These are phyloP conservation scores for Pseudognaphalium luteoalbum DNA, from an alignment of 129 eudicot species.

Conservation along the genomic window DNA sequence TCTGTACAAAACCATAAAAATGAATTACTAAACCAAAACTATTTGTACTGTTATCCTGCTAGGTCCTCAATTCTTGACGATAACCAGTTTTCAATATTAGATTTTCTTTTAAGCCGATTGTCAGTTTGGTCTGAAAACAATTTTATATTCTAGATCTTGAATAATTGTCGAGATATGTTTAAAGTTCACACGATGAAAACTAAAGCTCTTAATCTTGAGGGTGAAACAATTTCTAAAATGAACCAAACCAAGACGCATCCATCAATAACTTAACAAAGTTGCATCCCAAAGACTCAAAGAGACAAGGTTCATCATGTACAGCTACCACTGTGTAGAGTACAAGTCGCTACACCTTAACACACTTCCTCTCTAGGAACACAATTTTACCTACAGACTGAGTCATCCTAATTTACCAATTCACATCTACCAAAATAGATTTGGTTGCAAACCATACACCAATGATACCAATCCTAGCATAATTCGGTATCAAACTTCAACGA, in stretches of 20 bases:
- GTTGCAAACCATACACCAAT: background rate
- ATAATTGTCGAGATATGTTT: too few relatives aligned
- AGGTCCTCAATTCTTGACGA: too few relatives aligned
- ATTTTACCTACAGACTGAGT: background rate
- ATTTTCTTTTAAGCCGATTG: too few relatives aligned
- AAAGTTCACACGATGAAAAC: background rate
- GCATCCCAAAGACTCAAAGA: background rate
- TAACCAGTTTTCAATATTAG: too few relatives aligned
- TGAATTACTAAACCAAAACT: too few relatives aligned
- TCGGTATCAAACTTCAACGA: conserved; percentile 76
- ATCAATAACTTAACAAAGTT: conserved; percentile 5
- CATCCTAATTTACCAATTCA: background rate
- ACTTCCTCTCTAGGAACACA: background rate
- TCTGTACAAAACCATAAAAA: too few relatives aligned
- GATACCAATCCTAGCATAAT: conserved; percentile 37
- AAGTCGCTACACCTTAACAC: conserved; percentile 10
- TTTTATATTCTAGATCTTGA: too few relatives aligned
- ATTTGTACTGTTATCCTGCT: too few relatives aligned
- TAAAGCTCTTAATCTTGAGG: too few relatives aligned
- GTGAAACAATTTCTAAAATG: too few relatives aligned
- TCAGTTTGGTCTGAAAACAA: too few relatives aligned
- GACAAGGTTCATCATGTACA: conserved; percentile 27
- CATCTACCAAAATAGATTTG: conserved; percentile 1
- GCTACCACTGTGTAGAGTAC: conserved; percentile 13
- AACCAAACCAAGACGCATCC: background rate